Conservation (phyloP, 768 basidiomycete species). For the Suillus tomentosus region DNA sequence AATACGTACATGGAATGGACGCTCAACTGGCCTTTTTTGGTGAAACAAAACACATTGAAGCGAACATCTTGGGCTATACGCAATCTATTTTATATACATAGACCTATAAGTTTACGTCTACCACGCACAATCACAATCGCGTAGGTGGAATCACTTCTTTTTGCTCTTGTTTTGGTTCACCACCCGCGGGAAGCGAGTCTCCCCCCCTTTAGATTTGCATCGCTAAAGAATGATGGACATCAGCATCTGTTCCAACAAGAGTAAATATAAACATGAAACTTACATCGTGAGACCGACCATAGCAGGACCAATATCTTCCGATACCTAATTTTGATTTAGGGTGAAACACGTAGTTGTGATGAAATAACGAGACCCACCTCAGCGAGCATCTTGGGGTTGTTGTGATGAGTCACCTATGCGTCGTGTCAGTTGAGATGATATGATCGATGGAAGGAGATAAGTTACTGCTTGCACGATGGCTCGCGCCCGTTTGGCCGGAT, state of each 20-base stretch:
- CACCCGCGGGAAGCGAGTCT: constrained; percentile 67
- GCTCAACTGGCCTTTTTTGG: background rate
- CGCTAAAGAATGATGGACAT: constrained; percentile 40
- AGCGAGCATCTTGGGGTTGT: constrained; percentile 90
- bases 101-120: constrained; percentile 13
- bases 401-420: constrained; percentile 83
- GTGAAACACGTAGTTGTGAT: constrained; percentile 11
- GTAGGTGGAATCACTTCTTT: background rate
- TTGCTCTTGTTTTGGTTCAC: constrained; percentile 38
- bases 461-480: constrained; percentile 95
- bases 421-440: constrained; percentile 14
- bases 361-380: constrained; percentile 50
- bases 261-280: constrained; percentile 41
- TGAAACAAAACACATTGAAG: background rate
- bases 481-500: constrained; percentile 90
- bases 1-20: background rate
- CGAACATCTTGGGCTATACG: background rate
- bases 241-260: background rate
- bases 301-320: constrained; percentile 82
- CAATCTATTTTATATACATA: constrained; percentile 6
- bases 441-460: constrained; percentile 11
- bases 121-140: constrained; percentile 7
- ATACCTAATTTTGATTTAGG: constrained; percentile 48
- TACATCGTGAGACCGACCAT: constrained; percentile 94
- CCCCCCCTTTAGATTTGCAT: constrained; percentile 70